Conservation (phyloP, 495 filamentous ascomycete genomes). For the Aspergillus conjunctus region DNA sequence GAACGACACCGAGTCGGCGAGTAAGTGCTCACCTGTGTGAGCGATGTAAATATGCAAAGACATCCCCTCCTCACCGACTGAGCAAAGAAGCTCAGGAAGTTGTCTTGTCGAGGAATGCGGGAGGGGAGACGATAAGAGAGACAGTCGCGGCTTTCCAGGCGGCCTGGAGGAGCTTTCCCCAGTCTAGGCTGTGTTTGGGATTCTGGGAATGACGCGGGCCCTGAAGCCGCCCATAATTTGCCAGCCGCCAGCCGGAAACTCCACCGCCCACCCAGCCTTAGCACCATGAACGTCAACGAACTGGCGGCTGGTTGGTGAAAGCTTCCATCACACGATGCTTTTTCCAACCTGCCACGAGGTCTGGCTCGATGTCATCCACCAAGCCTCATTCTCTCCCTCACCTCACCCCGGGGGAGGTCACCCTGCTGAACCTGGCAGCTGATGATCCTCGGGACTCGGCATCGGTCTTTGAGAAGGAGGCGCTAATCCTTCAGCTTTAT, state of each 20-base stretch:
- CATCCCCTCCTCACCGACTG: slow-evolving; percentile 57
- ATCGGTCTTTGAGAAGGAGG: slow-evolving; percentile 62
- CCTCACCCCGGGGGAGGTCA: slow-evolving; percentile 40
- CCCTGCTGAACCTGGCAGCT: slow-evolving; percentile 44
- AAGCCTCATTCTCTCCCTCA: slow-evolving; percentile 38
- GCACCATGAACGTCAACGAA: slow-evolving; percentile 1
- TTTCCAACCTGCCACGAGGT: slow-evolving; percentile 35
- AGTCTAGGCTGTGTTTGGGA: slow-evolving; percentile 25
- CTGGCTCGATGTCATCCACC: slow-evolving; percentile 43
- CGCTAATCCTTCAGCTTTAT: slow-evolving; percentile 64
- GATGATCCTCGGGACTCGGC: slow-evolving; percentile 51
- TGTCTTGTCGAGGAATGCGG: slow-evolving; percentile 28
- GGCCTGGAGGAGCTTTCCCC: slow-evolving; percentile 23
- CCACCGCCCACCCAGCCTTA: slow-evolving; percentile 25
- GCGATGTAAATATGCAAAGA: slow-evolving; percentile 82
- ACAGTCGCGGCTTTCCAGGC: slow-evolving; percentile 18
- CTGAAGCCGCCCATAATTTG: slow-evolving; percentile 16
- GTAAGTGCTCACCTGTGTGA: slow-evolving; percentile 82
- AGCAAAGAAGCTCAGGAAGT: slow-evolving; percentile 33
- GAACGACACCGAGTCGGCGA: slow-evolving; percentile 68
- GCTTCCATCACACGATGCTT: slow-evolving; percentile 41
- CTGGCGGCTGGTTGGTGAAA: slow-evolving; percentile 1
- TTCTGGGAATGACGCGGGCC: slow-evolving; percentile 23
- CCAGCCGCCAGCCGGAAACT: slow-evolving; percentile 11
- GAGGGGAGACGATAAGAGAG: slow-evolving; percentile 32